Base-by-base conservation (phyloP, 305 asterid genomes). In the Fraxinus sp. region DNA sequence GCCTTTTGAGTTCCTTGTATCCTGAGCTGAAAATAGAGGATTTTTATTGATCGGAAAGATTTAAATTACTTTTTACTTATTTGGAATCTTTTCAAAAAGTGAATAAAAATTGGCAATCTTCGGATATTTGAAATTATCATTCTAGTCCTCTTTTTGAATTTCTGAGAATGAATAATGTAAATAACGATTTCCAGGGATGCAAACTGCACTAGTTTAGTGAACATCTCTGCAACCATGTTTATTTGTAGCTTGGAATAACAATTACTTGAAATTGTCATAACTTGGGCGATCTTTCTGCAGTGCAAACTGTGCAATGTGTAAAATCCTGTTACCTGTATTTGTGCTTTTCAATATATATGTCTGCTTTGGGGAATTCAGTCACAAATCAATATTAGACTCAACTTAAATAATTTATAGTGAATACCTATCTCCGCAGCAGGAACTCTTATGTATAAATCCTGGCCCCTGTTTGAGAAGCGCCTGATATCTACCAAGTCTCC, bases 371-470 rank as follows among this genome's bases (percentile, higher is more conserved):
- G 62, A 49, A 14, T 49, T 49, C 22, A 49, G 7, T 49, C 62
- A 16, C 62, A 49, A 49, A 49, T 16, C 22, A 52, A 52, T 52
- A 52, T 16, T 52, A 52, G 24, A n/a, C 64, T 52, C 64, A n/a
- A 52, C 22, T 14, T 4, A 44, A 62, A 49, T 30, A 3, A 28
- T 76, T 73, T 14, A 28, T 46, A 20, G 14, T 62, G 20, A 77
- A 32, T 81, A 88, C 91, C 91, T 81, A 84, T 84, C 30, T 80
- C 86, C 18, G 82, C 76, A 16, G 86, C 80, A 37, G 86, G 39
- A 49, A 86, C 82, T 49, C 89, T 77, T 4, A 86, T 26, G 55
- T 82, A 88, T 22, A 88, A 72, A 79, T 86, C 89, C 80, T 88
- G 88, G 79, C 86, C 89, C 33, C 78, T 83, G 55, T 84, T 73